Conservation (phyloP, 2,329 filamentous ascomycete genomes). For the Penicillium sp. region DNA sequence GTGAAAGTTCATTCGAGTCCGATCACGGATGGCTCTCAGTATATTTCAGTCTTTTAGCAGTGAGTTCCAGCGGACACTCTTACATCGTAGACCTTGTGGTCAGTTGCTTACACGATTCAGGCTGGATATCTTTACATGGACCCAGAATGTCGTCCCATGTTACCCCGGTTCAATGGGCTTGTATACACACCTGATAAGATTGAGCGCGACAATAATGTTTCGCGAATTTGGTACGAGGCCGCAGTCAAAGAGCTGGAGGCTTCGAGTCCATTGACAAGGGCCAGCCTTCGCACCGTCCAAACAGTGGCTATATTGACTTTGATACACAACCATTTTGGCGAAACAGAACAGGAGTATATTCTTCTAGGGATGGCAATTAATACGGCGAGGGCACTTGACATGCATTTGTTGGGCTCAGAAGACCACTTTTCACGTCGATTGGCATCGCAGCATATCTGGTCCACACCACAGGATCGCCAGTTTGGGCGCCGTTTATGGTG, state of each 20-base stretch:
- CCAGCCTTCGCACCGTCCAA: neutral
- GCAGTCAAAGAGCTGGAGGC: slow-evolving; percentile 1
- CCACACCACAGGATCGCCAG: slow-evolving; percentile 1
- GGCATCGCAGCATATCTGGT: slow-evolving; percentile 1
- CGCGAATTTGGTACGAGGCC: slow-evolving; percentile 3
- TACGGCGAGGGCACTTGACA: slow-evolving; percentile 4
- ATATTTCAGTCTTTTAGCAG: too few relatives aligned
- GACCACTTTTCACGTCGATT: slow-evolving; percentile 1
- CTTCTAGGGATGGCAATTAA: slow-evolving; percentile 9
- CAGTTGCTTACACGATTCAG: neutral
- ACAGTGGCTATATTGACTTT: too few relatives aligned
- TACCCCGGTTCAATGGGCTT: neutral
- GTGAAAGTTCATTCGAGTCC: too few relatives aligned
- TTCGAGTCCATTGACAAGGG: slow-evolving; percentile 6
- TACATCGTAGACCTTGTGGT: too few relatives aligned
- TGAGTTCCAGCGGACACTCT: too few relatives aligned
- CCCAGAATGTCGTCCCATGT: neutral
- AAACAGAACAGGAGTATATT: slow-evolving; percentile 10
- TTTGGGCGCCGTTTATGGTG: slow-evolving; percentile 12
- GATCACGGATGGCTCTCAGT: too few relatives aligned
- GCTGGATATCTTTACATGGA: slow-evolving; percentile 8
- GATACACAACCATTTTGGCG: slow-evolving; percentile 4
- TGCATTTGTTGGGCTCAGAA: slow-evolving; percentile 9
- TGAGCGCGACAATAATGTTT: neutral
- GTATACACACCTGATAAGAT: too few relatives aligned